Conservation (phyloP, 2,329 filamentous ascomycete species). For the Chaetothyriales sp. region DNA sequence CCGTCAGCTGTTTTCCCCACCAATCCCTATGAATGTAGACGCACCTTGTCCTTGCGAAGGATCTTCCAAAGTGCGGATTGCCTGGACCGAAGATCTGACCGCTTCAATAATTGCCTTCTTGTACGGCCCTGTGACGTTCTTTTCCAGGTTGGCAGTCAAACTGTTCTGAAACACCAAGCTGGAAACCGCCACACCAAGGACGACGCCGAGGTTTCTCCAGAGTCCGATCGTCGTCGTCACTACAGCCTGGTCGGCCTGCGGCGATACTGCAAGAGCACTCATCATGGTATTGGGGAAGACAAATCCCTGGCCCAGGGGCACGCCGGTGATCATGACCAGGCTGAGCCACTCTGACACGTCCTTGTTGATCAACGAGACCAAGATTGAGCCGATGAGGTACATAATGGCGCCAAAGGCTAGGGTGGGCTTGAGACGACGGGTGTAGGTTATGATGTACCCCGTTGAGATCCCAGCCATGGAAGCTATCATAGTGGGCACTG, state of each 20-base stretch:
- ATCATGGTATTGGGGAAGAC: slow-evolving; percentile 30
- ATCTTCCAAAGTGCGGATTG: slow-evolving; percentile 9
- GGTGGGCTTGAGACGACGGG: slow-evolving; percentile 30
- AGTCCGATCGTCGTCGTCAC: slow-evolving; percentile 20
- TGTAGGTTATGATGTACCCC: slow-evolving; percentile 33
- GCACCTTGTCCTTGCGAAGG: slow-evolving; percentile 8
- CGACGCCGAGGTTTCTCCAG: slow-evolving; percentile 10
- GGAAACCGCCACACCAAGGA: slow-evolving; percentile 15
- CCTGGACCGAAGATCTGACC: slow-evolving; percentile 10
- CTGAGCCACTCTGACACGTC: slow-evolving; percentile 28
- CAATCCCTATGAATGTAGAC: neutral
- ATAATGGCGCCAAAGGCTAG: slow-evolving; percentile 26
- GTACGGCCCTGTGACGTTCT: neutral
- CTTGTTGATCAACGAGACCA: slow-evolving; percentile 25
- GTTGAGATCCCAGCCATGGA: slow-evolving; percentile 29
- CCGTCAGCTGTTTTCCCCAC: neutral
- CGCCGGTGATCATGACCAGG: slow-evolving; percentile 28
- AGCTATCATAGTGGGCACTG: slow-evolving; percentile 42
- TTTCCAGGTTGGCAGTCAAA: slow-evolving; percentile 11
- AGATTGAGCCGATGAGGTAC: slow-evolving; percentile 26
- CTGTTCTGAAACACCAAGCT: slow-evolving; percentile 17
- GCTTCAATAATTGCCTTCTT: slow-evolving; percentile 11
- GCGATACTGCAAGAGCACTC: slow-evolving; percentile 29
- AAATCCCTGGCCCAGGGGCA: slow-evolving; percentile 29
- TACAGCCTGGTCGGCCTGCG: slow-evolving; percentile 33